Conservation (phyloP, 2,329 filamentous ascomycete species). For the Acarospora socialis region DNA sequence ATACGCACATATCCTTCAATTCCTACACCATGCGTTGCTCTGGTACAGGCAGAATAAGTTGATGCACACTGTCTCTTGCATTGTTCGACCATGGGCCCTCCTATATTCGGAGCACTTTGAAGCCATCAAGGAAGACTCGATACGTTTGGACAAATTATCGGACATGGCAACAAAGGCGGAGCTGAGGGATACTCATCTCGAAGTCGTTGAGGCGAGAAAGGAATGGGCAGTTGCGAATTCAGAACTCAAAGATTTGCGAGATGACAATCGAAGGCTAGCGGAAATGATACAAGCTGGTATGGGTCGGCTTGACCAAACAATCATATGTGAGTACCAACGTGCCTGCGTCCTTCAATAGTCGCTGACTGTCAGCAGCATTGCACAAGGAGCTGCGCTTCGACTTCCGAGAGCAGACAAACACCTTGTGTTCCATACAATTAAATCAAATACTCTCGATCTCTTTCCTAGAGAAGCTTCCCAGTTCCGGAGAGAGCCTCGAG, state of each 20-base stretch:
- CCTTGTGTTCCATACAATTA: slow-evolving; percentile 6
- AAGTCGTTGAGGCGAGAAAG: slow-evolving; percentile 5
- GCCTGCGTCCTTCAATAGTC: no score
- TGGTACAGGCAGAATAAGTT: slow-evolving; percentile 19
- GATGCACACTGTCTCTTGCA: slow-evolving; percentile 13
- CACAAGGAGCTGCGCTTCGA: slow-evolving; percentile 8
- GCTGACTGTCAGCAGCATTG: no score
- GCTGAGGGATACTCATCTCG: slow-evolving; percentile 6
- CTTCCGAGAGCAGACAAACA: slow-evolving; percentile 4
- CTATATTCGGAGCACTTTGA: slow-evolving; percentile 4
- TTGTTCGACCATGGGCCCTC: slow-evolving; percentile 8
- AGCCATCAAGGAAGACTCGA: slow-evolving; percentile 4
- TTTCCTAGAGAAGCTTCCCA: slow-evolving; percentile 6
- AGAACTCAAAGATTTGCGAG: slow-evolving; percentile 2
- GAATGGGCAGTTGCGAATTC: slow-evolving; percentile 3
- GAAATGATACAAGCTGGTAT: not conserved
- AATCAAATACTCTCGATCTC: slow-evolving; percentile 10
- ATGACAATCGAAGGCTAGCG: slow-evolving; percentile 4
- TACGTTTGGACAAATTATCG: slow-evolving; percentile 2
- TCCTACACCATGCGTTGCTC: slow-evolving; percentile 15
- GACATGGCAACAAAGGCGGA: slow-evolving; percentile 8
- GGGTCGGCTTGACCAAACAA: slow-evolving; percentile 1
- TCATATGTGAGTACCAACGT: slow-evolving; percentile 4
- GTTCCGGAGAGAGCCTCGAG: slow-evolving; percentile 8
- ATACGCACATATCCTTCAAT: slow-evolving; percentile 18